phyloP scores from a whole-genome alignment of 495 filamentous ascomycete species.

The Neurospora cerealis region DNA sequence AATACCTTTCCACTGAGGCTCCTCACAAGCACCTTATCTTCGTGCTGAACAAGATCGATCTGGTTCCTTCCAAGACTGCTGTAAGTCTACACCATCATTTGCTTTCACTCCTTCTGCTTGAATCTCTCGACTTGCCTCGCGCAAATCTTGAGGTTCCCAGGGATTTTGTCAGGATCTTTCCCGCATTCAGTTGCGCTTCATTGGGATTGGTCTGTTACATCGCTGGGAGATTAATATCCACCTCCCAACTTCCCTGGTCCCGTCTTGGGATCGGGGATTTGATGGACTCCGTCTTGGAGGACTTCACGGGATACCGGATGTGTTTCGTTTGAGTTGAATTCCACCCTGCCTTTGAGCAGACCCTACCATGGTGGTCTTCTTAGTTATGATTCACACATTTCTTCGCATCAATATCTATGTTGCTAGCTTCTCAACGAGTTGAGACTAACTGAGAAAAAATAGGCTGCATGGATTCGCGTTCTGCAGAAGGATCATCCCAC shows the following conservation, averaged over 20 bases:
- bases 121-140: constrained; percentile 5
- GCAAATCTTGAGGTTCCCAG: constrained; percentile 29
- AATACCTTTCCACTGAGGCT: constrained; percentile 85
- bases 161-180: constrained; percentile 95
- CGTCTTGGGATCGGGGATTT: constrained; percentile 47
- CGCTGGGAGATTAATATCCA: constrained; percentile 79
- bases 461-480: constrained; percentile 25
- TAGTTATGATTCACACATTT: constrained; percentile 98
- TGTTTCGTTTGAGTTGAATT: constrained; percentile 80
- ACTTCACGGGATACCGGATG: constrained; percentile 55
- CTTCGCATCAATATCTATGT: constrained; percentile 6
- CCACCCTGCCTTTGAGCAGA: constrained; percentile 26
- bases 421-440: not conserved
- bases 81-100: constrained; percentile 53
- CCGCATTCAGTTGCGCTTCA: constrained; percentile 35
- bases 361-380: constrained; percentile 63
- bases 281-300: constrained; percentile 80
- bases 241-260: constrained; percentile 52
- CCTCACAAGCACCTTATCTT: constrained; percentile 62
- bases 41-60: constrained; percentile 89
- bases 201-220: constrained; percentile 93
- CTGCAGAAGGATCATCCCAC: constrained; percentile 68
- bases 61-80: constrained; percentile 86
- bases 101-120: constrained; percentile 6
- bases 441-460: constrained; percentile 7